Conservation (phyloP, 208 protist genomes). For the Acanthamoeba culbertsoni region DNA sequence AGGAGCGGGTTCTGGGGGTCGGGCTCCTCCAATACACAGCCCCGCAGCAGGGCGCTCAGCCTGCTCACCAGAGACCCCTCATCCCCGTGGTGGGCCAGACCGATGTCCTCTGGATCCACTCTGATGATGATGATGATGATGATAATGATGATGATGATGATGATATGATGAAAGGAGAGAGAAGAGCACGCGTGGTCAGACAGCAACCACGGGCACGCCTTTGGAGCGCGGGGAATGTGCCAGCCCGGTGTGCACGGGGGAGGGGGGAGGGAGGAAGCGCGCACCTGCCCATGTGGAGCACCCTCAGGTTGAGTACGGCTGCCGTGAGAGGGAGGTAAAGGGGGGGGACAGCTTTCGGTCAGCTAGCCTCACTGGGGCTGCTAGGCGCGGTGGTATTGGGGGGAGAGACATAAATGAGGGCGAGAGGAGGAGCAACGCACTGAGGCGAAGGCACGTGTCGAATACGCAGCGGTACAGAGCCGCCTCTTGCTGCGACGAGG, state of each 20-base stretch:
- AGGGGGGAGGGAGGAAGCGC: background rate
- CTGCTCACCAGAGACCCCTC: background rate
- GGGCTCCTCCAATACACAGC: background rate
- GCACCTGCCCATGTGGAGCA: background rate
- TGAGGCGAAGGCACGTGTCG: background rate
- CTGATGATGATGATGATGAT: background rate
- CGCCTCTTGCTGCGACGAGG: background rate
- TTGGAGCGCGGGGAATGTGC: background rate
- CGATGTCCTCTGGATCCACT: background rate
- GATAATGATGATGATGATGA: background rate
- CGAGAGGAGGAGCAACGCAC: background rate
- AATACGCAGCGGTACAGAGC: background rate
- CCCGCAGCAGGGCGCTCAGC: background rate
- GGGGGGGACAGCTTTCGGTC: background rate
- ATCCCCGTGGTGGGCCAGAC: background rate
- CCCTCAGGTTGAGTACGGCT: background rate
- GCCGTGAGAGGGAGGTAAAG: background rate
- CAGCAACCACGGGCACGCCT: background rate
- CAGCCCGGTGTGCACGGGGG: background rate
- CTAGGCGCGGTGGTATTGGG: too few species aligned
- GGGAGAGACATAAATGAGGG: too few species aligned
- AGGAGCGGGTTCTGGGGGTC: background rate
- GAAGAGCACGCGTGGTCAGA: background rate
- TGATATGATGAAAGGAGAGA: background rate
- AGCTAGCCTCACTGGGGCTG: too few species aligned